These are phyloP conservation scores for Solanum ossicruentum DNA, from an alignment of 257 asterid genomes.

Conservation along the genomic window DNA sequence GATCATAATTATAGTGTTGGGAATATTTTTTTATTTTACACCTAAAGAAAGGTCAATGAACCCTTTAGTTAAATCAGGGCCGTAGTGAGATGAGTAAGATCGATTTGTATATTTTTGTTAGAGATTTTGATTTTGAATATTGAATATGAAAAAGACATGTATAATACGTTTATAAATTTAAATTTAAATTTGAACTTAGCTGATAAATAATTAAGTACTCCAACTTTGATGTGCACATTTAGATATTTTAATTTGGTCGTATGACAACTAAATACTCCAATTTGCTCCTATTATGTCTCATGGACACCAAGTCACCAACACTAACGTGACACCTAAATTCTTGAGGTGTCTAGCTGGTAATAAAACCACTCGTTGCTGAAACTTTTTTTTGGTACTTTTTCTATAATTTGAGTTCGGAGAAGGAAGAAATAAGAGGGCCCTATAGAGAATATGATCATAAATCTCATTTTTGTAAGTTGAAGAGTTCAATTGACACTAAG, in stretches of 20 bases:
- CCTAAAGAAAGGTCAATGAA: background rate
- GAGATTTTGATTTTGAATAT: background rate
- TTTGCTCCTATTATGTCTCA: too few relatives aligned
- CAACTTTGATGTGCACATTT: background rate
- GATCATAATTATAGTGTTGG: background rate
- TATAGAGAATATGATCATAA: too few relatives aligned
- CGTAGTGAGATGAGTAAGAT: background rate
- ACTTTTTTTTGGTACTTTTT: too few relatives aligned
- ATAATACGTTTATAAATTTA: background rate
- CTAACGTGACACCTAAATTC: background rate
- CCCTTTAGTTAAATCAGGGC: background rate
- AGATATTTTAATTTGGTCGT: background rate
- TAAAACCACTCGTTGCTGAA: too few relatives aligned
- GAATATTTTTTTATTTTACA: background rate
- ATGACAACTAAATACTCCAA: too few relatives aligned
- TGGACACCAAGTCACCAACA: background rate
- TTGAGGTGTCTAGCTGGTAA: background rate
- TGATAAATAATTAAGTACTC: background rate
- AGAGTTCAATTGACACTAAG: background rate
- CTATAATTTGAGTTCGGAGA: too few relatives aligned
- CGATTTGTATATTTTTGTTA: background rate
- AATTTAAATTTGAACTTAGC: background rate
- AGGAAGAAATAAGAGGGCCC: too few relatives aligned
- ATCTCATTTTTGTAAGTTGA: too few relatives aligned
- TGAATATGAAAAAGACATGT: background rate